phyloP scores from a whole-genome alignment of 2,329 filamentous ascomycete genomes.

The Colletotrichum cereale region DNA sequence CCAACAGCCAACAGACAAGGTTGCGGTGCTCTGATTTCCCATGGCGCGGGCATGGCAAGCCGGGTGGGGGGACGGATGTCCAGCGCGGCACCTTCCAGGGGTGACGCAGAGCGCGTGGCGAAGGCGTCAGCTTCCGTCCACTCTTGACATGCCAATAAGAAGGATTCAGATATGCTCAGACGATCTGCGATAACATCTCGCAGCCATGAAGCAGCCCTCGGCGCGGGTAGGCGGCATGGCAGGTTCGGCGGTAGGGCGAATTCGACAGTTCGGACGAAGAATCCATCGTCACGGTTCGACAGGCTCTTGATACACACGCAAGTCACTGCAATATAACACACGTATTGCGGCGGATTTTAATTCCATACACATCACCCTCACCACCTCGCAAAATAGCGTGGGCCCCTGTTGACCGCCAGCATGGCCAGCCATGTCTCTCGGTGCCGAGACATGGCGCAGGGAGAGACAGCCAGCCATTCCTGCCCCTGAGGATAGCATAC shows the following conservation, averaged over 20 bases:
- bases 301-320: neutral
- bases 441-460: conserved; percentile 20
- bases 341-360: neutral
- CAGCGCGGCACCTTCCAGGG: neutral
- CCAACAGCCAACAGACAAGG: neutral
- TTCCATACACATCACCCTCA: neutral
- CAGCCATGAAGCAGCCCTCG: neutral
- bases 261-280: neutral
- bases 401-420: neutral
- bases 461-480: conserved; percentile 9
- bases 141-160: neutral
- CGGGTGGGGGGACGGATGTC: neutral
- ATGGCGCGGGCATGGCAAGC: no score
- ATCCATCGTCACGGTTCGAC: neutral
- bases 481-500: conserved; percentile 4
- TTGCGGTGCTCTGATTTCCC: neutral
- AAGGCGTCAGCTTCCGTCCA: neutral
- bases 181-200: neutral
- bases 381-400: neutral
- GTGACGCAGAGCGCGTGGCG: neutral
- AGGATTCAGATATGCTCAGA: neutral
- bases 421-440: conserved; percentile 1
- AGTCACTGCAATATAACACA: neutral
- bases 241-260: no score
- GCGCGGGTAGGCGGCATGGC: neutral